Percentiles rank a stretch among this genome's conserved stretches.
Conservation (phyloP, 179 eudicot species). For the Sideroxylon spinosum region DNA sequence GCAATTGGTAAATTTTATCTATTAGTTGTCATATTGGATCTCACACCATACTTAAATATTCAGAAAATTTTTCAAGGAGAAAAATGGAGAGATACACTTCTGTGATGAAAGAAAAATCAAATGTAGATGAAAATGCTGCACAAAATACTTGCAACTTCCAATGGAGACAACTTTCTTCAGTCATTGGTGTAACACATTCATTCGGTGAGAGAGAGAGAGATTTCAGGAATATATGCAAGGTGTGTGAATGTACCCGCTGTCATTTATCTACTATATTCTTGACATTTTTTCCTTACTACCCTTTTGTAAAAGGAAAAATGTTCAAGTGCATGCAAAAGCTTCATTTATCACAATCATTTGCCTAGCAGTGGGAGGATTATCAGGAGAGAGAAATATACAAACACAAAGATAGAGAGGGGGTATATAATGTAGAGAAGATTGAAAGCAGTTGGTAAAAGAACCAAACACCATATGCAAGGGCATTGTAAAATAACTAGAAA, state of each 20-base stretch:
- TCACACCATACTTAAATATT: neutral
- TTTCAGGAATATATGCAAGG: too few species aligned
- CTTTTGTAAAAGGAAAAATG: too few species aligned
- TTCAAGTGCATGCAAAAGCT: neutral
- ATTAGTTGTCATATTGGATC: neutral
- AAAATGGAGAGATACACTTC: neutral
- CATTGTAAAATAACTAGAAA: too few species aligned
- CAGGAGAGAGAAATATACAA: neutral
- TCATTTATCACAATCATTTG: neutral
- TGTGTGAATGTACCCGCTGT: too few species aligned
- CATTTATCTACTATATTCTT: too few species aligned
- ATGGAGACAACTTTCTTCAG: neutral
- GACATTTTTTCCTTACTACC: too few species aligned
- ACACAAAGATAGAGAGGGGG: neutral
- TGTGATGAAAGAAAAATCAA: slow-evolving; percentile 3
- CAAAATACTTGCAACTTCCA: neutral
- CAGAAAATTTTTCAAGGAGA: neutral
- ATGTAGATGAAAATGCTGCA: neutral
- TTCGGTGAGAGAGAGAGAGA: neutral
- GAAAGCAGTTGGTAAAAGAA: neutral
- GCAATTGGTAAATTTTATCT: neutral
- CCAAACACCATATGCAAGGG: neutral
- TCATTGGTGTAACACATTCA: neutral
- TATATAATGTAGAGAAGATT: neutral
- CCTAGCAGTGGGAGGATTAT: neutral